Base-by-base conservation (phyloP, 371 early-diverging fungal species). In the Mortierella sp. region DNA sequence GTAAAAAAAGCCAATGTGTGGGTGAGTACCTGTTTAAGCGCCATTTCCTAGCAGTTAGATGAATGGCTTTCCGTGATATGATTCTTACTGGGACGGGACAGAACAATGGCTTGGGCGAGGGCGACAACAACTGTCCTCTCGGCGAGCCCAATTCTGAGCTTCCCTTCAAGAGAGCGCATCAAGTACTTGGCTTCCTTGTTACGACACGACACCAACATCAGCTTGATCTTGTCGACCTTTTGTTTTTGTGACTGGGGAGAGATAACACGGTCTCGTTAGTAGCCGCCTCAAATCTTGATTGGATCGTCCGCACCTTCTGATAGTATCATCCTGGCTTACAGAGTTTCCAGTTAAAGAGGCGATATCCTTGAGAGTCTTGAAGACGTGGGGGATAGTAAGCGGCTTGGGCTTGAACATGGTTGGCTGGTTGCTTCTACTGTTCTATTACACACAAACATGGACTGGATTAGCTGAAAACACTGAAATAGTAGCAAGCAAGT, bases 111-210 rank as follows among this genome's bases (percentile, higher is more conserved):
- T 40, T 98, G 96, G 5, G 96, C 98, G 26, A 99, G 89, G 1
- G 98, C 93, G 19, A 93, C 92, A 50, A 99, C 91, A 9, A 99
- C 96, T 0, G 99, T 97, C 85, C 97, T 95, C 88, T 98, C 99
- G 0, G 99, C 99, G 37, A 99, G 90, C 48, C 99, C 99, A 79
- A 99, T 99, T 44, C 99, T 94, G 54, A 99, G 91, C 78, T 98
- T 98, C 26, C 99, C 99, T 87, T 98, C 98, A 31, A 99, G 89
- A 40, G 97, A 96, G 73, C 98, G 89, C 76, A 98, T 97, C 72
- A 99, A 88, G 79, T 94, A 99, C 83, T 97, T 98, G 59, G 98
- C 94, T 88, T 99, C 99, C 75, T 90, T 93, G 55, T 93, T 96
- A 61, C 90, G 88, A 82, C 98, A 97, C 13, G 96, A 91, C 3